A percentile compares a stretch with the other conserved stretches of the same genome.
Evolutionary conservation across 2,329 filamentous ascomycete genomes (phyloP).

Genomic region (Pseudopithomyces maydicus): DNA sequence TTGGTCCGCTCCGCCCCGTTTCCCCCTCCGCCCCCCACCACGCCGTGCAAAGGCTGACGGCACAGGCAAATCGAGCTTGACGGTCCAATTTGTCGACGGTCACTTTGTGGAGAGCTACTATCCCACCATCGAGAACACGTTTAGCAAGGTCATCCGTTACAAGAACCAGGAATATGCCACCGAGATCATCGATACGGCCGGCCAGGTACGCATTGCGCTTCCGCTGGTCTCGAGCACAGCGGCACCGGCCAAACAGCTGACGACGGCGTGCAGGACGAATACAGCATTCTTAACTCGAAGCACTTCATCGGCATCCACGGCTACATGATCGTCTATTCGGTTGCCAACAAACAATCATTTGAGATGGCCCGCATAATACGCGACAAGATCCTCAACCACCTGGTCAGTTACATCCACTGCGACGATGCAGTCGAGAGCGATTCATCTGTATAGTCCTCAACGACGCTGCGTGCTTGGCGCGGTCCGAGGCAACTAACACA

Average conservation of each 20-base stretch:
- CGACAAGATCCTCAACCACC: slow-evolving; percentile 95
- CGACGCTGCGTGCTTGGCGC: not conserved
- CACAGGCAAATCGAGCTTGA: slow-evolving; percentile 93
- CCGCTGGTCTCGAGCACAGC: slow-evolving; percentile 1
- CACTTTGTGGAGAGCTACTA: slow-evolving; percentile 99
- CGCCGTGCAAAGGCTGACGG: slow-evolving; percentile 15
- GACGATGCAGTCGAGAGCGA: not conserved
- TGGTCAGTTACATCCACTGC: slow-evolving; percentile 63
- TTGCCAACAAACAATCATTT: slow-evolving; percentile 89
- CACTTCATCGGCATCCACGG: slow-evolving; percentile 99
- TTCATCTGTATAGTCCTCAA: slow-evolving; percentile 3
- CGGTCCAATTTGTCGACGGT: slow-evolving; percentile 94
- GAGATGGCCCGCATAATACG: slow-evolving; percentile 97
- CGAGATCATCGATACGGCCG: slow-evolving; percentile 97
- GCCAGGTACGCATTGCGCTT: slow-evolving; percentile 67
- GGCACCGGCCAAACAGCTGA: not conserved
- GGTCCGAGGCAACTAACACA: slow-evolving; percentile 17
- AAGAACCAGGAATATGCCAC: slow-evolving; percentile 93
- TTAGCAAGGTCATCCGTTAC: slow-evolving; percentile 91
- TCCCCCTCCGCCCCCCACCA: not conserved
- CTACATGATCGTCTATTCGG: slow-evolving; percentile 98
- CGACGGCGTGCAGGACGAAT: slow-evolving; percentile 74
- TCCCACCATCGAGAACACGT: slow-evolving; percentile 98
- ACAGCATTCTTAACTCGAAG: slow-evolving; percentile 97
- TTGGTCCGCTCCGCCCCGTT: slow-evolving; percentile 64